These are phyloP conservation scores for Cryptosporidium felis DNA, from an alignment of 169 alveolate species.

Conservation along the genomic window DNA sequence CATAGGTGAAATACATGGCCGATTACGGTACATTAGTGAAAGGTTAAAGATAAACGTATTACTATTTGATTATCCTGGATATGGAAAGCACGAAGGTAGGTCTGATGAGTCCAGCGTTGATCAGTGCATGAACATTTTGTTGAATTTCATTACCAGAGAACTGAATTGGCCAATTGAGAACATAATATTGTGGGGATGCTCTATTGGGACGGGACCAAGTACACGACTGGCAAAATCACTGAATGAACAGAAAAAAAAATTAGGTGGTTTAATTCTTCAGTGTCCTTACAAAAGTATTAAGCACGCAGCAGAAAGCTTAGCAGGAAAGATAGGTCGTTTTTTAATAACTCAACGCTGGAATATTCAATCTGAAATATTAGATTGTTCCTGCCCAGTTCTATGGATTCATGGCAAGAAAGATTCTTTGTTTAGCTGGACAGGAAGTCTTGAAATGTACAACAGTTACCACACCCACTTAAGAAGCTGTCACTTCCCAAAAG, in stretches of 20 bases:
- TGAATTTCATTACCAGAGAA: constrained; percentile 64
- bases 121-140: constrained; percentile 61
- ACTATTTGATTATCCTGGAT: constrained; percentile 77
- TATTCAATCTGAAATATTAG: constrained; percentile 73
- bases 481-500: constrained; percentile 75
- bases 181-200: constrained; percentile 76
- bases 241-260: constrained; percentile 23
- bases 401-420: constrained; percentile 78
- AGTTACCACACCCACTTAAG: constrained; percentile 55
- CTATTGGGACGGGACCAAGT: constrained; percentile 79
- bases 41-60: constrained; percentile 69
- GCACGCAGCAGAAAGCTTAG: constrained; percentile 77
- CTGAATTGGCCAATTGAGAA: constrained; percentile 75
- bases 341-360: constrained; percentile 74
- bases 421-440: constrained; percentile 69
- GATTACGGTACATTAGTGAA: constrained; percentile 49
- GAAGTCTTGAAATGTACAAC: constrained; percentile 70
- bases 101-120: constrained; percentile 78
- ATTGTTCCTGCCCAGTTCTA: constrained; percentile 75
- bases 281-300: constrained; percentile 77
- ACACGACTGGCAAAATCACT: constrained; percentile 75
- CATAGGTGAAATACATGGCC: constrained; percentile 72
- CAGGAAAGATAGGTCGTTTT: constrained; percentile 73
- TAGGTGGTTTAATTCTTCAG: constrained; percentile 75
- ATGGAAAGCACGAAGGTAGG: constrained; percentile 73